Conservation (phyloP, 148 eudicot species). For the Chenopodium formosanum region DNA sequence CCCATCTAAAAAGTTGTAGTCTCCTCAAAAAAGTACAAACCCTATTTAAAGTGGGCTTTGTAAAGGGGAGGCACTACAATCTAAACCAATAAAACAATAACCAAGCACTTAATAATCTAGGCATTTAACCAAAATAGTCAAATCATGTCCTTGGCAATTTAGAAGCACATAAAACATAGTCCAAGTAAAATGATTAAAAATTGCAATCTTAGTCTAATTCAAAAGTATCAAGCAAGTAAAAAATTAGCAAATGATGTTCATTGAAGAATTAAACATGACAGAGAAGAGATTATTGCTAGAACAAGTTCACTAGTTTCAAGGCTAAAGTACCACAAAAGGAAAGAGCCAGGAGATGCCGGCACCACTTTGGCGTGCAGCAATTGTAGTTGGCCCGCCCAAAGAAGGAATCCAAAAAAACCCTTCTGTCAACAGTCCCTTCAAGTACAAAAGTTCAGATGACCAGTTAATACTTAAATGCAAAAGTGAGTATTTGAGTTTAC, state of each 20-base stretch:
- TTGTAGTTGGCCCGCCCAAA: constrained; percentile 93
- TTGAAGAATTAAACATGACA: neutral
- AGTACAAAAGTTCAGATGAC: constrained; percentile 22
- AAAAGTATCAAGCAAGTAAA: neutral
- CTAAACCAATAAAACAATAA: neutral
- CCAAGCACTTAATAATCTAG: neutral
- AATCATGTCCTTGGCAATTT: neutral
- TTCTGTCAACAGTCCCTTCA: constrained; percentile 89
- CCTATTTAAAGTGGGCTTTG: neutral
- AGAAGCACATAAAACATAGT: neutral
- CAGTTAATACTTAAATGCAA: constrained; percentile 9
- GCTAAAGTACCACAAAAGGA: constrained; percentile 86
- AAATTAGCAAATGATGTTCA: neutral
- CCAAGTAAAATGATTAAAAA: neutral
- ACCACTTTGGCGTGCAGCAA: constrained; percentile 99
- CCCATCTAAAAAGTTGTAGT: constrained; percentile 6
- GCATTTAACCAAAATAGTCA: neutral
- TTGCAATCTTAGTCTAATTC: neutral
- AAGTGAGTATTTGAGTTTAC: neutral
- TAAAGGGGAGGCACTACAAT: neutral
- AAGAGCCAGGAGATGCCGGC: constrained; percentile 94
- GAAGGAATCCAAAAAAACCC: constrained; percentile 99
- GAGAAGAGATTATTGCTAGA: constrained; percentile 5
- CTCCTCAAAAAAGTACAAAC: neutral
- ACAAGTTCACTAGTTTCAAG: constrained; percentile 10